Evolutionary conservation across 1,139 yeast genomes (phyloP), one percentile per base, ranked within the genome.

Genomic region (Debaryomyces singareniensis): DNA sequence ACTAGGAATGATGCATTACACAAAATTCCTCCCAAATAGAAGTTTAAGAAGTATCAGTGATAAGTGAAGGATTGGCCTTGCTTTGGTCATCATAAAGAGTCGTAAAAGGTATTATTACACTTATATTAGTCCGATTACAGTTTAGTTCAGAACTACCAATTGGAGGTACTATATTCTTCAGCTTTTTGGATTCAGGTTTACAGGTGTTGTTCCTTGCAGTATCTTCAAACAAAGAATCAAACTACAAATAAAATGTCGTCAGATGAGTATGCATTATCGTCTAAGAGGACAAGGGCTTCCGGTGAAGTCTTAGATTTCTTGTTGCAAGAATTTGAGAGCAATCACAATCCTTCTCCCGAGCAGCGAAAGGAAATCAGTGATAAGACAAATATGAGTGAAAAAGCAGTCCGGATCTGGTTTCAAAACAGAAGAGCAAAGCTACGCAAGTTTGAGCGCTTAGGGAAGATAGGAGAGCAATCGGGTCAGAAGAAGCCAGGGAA

Each of bases 391-490:
- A 83, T 89, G 91, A 77, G 91, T 5, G 96, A 87, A 47, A 73
- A 95, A 41, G 87, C 95, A 4, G 95, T 89, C 3, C 71, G 95
- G 34, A 87, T 89, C 29, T 89, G 97, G 97, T 89, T 89, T 50
- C 97, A 89, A 53, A 89, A 89, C 51, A 66, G 93, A 43, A 61
- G 96, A 37, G 96, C 96, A 13, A 86, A 86, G 49, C 68, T 76
- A 29, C 69, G 89, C 48, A 78, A 74, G 46, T 49, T 68, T 40
- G 79, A 73, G 42, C 60, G 78, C 32, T 50, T 68, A 51, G 64
- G 60, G 1, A 35, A 45, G 28, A 30, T 35, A 9, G 33, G 32
- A 4, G 13, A 16, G 23, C 11, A 27, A 11, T 14, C 23, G 12
- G 22, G 16, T 10, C 11, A 15, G 12, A 63, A 58, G 2, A 36